Conservation (phyloP, 129 eudicot species). For the Lonicera japonica region DNA sequence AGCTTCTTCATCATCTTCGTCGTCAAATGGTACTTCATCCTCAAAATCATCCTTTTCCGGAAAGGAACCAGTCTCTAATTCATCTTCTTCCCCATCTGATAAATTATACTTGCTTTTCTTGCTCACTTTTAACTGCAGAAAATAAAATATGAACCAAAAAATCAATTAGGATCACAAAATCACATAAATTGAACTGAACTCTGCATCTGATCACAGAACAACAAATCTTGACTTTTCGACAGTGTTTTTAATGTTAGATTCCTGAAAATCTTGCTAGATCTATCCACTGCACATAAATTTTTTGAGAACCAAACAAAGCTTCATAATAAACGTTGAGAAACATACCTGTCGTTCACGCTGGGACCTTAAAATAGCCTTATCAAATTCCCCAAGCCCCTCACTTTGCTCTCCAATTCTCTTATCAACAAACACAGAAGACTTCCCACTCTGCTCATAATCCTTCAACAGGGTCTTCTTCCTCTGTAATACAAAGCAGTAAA, state of each 20-base stretch:
- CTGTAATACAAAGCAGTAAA: constrained; percentile 40
- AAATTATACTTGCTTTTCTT: constrained; percentile 77
- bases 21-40: constrained; percentile 66
- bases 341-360: constrained; percentile 87
- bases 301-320: no score
- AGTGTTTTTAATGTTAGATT: no score
- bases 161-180: background rate
- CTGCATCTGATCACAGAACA: background rate
- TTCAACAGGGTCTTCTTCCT: constrained; percentile 80
- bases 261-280: no score
- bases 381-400: constrained; percentile 88
- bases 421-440: constrained; percentile 81
- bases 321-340: no score
- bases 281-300: no score
- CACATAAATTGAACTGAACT: background rate
- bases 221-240: no score
- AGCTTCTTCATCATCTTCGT: constrained; percentile 45
- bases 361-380: constrained; percentile 77
- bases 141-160: background rate
- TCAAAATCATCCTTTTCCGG: constrained; percentile 78
- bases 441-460: constrained; percentile 77
- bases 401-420: constrained; percentile 86
- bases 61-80: constrained; percentile 44
- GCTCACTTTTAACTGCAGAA: constrained; percentile 46
- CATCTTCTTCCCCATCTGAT: constrained; percentile 95